phyloP scores from a whole-genome alignment of 768 basidiomycete species.

The Suillus brevipes region DNA sequence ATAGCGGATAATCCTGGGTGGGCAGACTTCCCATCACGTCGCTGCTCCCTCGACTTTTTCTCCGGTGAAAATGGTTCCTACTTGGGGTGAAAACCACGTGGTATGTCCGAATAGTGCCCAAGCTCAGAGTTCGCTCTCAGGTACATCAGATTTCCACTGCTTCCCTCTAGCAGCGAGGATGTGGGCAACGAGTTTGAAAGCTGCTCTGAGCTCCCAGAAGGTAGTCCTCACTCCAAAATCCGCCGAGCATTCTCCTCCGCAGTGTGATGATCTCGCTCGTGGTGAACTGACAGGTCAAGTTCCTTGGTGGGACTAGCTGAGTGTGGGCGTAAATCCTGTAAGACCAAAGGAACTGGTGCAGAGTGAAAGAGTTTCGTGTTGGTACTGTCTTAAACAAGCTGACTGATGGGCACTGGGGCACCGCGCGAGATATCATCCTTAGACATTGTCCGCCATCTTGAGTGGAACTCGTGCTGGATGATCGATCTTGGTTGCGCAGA shows the following conservation, averaged over 20 bases:
- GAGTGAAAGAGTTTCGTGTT: constrained; percentile 63
- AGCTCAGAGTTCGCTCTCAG: constrained; percentile 77
- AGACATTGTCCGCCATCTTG: constrained; percentile 44
- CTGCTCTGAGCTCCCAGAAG: constrained; percentile 49
- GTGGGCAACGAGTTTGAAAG: constrained; percentile 62
- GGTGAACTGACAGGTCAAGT: constrained; percentile 46
- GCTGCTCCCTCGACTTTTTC: constrained; percentile 48
- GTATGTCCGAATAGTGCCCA: constrained; percentile 74
- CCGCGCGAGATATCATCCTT: constrained; percentile 64
- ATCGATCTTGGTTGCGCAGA: constrained; percentile 54
- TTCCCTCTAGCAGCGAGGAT: constrained; percentile 44
- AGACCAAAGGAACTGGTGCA: constrained; percentile 31
- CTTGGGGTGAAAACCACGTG: constrained; percentile 31
- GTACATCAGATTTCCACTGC: constrained; percentile 29
- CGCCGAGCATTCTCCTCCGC: constrained; percentile 36
- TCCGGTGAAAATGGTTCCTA: constrained; percentile 54
- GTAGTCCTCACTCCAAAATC: constrained; percentile 47
- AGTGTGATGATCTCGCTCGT: constrained; percentile 25
- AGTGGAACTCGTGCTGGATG: constrained; percentile 54
- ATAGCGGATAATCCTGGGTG: constrained; percentile 57
- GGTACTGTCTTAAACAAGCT: constrained; percentile 51
- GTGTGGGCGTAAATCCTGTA: constrained; percentile 22
- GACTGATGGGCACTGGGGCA: constrained; percentile 54
- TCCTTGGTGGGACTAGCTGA: constrained; percentile 59
- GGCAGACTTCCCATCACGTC: constrained; percentile 62